Conservation (phyloP, 208 protist genomes). For the Porcisia hertigi region DNA sequence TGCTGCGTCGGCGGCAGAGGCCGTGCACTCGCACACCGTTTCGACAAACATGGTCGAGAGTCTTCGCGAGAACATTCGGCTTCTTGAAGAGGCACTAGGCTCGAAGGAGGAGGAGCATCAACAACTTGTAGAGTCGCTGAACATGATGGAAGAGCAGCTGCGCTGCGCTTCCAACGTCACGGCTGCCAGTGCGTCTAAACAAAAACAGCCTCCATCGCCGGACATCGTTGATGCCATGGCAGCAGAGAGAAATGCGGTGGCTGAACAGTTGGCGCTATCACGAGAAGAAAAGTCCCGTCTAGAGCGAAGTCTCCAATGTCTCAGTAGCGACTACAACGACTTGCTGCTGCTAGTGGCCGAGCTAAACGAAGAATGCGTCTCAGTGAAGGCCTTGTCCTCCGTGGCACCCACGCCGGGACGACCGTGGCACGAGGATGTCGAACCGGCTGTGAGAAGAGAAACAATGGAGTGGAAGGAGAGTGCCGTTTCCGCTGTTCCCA, state of each 20-base stretch:
- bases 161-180: constrained; percentile 21
- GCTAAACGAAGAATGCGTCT: constrained; percentile 42
- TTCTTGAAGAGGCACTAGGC: constrained; percentile 67
- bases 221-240: constrained; percentile 15
- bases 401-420: constrained; percentile 17
- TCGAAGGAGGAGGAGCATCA: constrained; percentile 73
- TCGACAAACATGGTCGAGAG: constrained; percentile 20
- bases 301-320: constrained; percentile 16
- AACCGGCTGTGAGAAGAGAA: background rate
- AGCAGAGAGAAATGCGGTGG: constrained; percentile 17
- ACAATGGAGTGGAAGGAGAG: too few species aligned
- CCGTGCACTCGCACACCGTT: background rate
- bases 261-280: constrained; percentile 10
- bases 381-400: constrained; percentile 18
- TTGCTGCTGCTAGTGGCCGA: constrained; percentile 63
- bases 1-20: background rate
- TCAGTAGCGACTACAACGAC: constrained; percentile 50
- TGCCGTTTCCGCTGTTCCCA: background rate
- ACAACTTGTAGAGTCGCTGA: constrained; percentile 59
- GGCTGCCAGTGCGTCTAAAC: constrained; percentile 10
- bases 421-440: constrained; percentile 7
- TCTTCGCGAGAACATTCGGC: constrained; percentile 45
- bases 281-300: constrained; percentile 14
- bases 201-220: constrained; percentile 1
- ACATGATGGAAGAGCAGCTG: constrained; percentile 73